Base-by-base conservation (phyloP, 352 stramenopile species). In the Globisporangium canariense region DNA sequence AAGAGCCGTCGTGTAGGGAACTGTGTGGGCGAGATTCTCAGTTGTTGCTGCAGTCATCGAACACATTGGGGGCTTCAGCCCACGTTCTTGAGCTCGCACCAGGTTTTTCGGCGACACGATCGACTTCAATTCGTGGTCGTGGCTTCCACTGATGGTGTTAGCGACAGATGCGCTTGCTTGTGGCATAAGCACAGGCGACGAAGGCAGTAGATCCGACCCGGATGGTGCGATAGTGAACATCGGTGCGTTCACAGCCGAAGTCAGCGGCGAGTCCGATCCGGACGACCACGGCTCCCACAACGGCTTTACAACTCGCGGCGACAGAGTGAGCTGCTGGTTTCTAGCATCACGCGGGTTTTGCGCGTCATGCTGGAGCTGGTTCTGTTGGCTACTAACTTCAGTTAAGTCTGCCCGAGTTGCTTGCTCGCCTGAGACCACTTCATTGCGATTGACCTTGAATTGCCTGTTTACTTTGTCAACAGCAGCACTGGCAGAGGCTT, bases 241-340 rank as follows among this genome's bases (percentile, higher is more conserved):
- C 28, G 75, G 74, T 14, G 66, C 68, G 56, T 75, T 76, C 8
- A 49, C 74, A 47, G 77, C 75, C 28, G 73, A 68, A 32, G 74
- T 76, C 75, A 80, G 69, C 0, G 73, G 66, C 2, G 73, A 79
- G 11, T 65, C 66, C 10, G 68, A 67, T 38, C 66, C 73, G 13
- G 75, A 78, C 11, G 70, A 75, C 75, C 75, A 83, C 20, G 75
- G 75, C 58, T 78, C 68, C 75, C 75, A 83, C 32, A 83, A 60
- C n/a, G 75, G 68, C 46, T 76, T 77, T 10, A 67, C 63, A 18
- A 64, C 68, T 43, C 70, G 59, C 67, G 72, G 70, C 32, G 71
- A 80, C 58, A 64, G 45, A 18, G 75, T 62, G 53, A 14, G 43
- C 51, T 58, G 61, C 49, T 65, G 60, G 11, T 16, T 38, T 13